Evolutionary conservation across 2,329 filamentous ascomycete species (phyloP).

Genomic region (Xylariaceae sp.): DNA sequence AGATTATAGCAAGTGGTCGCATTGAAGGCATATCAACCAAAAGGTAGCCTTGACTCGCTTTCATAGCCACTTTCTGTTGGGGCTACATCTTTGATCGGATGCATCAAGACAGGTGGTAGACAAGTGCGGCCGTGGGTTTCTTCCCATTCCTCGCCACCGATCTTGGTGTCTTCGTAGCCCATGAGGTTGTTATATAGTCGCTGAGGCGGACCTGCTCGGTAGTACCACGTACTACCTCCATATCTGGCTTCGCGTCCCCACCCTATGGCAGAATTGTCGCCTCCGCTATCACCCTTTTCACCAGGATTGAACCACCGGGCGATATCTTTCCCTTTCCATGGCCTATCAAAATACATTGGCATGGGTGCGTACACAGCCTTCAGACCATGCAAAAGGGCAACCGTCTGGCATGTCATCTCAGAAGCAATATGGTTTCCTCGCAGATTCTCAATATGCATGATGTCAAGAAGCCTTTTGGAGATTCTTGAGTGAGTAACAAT

Average conservation of each 20-base stretch:
- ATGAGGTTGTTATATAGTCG: conserved; percentile 68
- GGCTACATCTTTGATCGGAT: conserved; percentile 64
- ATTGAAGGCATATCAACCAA: conserved; percentile 23
- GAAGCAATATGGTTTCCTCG: conserved; percentile 77
- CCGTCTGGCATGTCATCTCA: conserved; percentile 79
- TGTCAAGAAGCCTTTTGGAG: conserved; percentile 72
- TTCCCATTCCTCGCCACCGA: conserved; percentile 64
- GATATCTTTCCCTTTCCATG: conserved; percentile 64
- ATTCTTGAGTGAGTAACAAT: conserved; percentile 79
- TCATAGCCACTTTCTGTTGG: conserved; percentile 53
- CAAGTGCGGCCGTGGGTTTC: conserved; percentile 60
- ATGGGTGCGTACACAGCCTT: conserved; percentile 81
- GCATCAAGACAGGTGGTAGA: conserved; percentile 63
- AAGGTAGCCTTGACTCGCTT: conserved; percentile 50
- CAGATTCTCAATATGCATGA: conserved; percentile 79
- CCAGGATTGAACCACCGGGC: conserved; percentile 67
- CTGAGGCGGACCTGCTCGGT: conserved; percentile 61
- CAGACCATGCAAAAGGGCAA: conserved; percentile 76
- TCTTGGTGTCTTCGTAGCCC: conserved; percentile 61
- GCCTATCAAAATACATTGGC: conserved; percentile 78
- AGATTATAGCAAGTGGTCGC: not conserved
- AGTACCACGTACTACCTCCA: conserved; percentile 67
- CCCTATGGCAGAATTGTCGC: conserved; percentile 62
- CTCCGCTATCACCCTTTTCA: conserved; percentile 58
- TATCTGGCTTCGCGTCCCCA: conserved; percentile 65